phyloP scores from a whole-genome alignment of 768 basidiomycete species.

The Podaxis sp. region DNA sequence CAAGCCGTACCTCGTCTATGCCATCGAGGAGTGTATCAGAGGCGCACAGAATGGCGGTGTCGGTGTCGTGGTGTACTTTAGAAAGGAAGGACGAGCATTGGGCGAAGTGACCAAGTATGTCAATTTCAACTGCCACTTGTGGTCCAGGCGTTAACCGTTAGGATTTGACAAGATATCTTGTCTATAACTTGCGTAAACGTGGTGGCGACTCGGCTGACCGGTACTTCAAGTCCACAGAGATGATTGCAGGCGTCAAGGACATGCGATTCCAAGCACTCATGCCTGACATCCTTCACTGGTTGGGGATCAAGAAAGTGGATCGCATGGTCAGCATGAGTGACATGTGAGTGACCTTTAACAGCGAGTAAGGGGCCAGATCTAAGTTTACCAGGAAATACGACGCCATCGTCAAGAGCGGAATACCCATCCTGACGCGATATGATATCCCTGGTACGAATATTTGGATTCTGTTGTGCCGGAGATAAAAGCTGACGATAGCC shows the following conservation, averaged over 20 bases:
- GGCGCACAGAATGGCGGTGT: slow-evolving; percentile 69
- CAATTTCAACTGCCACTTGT: not conserved
- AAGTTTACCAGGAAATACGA: slow-evolving; percentile 75
- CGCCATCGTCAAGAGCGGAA: slow-evolving; percentile 87
- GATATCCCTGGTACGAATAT: slow-evolving; percentile 69
- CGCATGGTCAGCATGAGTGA: slow-evolving; percentile 91
- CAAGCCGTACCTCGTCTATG: slow-evolving; percentile 89
- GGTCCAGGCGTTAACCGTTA: not conserved
- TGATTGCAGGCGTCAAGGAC: slow-evolving; percentile 92
- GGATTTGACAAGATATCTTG: slow-evolving; percentile 68
- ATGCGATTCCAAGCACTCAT: slow-evolving; percentile 94
- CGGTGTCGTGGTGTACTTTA: slow-evolving; percentile 90
- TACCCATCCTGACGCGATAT: slow-evolving; percentile 75
- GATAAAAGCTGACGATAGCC: not conserved
- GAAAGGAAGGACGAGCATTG: slow-evolving; percentile 89
- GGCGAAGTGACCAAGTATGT: slow-evolving; percentile 89
- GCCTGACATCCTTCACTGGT: slow-evolving; percentile 95
- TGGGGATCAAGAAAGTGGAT: slow-evolving; percentile 87
- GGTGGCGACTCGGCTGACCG: slow-evolving; percentile 89
- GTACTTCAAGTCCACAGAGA: slow-evolving; percentile 92
- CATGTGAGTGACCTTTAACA: slow-evolving; percentile 42
- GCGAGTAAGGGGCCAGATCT: not conserved
- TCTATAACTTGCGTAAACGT: slow-evolving; percentile 95
- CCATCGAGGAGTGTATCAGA: slow-evolving; percentile 90
- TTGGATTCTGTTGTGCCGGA: not conserved